Evolutionary conservation across 2,329 filamentous ascomycete genomes (phyloP).

Genomic region (Albophoma yamanashiensis): DNA sequence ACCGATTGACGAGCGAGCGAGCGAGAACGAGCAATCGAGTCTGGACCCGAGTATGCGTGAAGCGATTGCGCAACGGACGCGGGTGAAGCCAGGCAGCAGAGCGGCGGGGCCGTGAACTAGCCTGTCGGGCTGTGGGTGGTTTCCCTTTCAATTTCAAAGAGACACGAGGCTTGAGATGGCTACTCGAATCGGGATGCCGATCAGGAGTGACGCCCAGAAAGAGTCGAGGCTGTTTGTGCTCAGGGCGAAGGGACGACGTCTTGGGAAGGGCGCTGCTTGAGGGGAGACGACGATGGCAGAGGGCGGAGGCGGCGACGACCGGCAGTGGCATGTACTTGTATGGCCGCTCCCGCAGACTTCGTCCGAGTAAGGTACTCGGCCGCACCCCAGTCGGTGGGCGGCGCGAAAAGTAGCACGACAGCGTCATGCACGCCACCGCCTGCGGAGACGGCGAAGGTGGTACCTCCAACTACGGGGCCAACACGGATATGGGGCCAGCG

Average conservation of each 20-base stretch:
- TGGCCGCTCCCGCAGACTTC: neutral
- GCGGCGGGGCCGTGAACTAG: neutral
- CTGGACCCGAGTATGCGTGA: neutral
- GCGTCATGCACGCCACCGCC: neutral
- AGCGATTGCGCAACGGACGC: neutral
- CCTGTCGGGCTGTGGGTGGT: neutral
- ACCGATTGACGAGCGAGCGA: neutral
- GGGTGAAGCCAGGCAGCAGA: neutral
- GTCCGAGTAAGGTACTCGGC: neutral
- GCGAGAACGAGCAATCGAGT: too few species aligned
- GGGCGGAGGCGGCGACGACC: neutral
- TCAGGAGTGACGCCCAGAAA: neutral
- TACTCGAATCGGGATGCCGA: neutral
- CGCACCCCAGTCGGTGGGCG: neutral
- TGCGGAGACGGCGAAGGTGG: neutral
- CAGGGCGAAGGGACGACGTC: neutral
- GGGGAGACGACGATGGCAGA: neutral
- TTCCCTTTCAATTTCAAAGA: too few species aligned
- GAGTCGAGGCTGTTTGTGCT: neutral
- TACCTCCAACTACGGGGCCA: neutral
- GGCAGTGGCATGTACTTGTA: constrained; percentile 1
- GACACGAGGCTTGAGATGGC: neutral
- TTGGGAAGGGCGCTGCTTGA: neutral
- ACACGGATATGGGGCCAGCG: neutral
- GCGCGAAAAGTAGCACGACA: neutral